A percentile compares a stretch with the other conserved stretches of the same genome.
Conservation (phyloP, 129 eudicot genomes). For the Helianthus tuberosus region DNA sequence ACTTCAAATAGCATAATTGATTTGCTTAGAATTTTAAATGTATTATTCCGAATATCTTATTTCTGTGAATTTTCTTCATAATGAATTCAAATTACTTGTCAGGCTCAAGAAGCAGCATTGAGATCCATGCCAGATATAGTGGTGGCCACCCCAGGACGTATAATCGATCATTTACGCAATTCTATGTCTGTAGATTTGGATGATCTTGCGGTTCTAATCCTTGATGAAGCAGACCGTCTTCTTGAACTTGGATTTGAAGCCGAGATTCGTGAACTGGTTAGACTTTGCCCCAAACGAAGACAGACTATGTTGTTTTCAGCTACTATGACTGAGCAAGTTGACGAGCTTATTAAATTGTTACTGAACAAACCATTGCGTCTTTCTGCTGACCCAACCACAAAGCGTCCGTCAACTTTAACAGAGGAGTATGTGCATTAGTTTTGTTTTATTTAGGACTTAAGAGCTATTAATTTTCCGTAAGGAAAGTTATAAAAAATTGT, state of each 20-base stretch:
- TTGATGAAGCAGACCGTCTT: slow-evolving; percentile 98
- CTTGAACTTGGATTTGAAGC: slow-evolving; percentile 95
- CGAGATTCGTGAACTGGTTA: slow-evolving; percentile 85
- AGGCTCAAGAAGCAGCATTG: slow-evolving; percentile 92
- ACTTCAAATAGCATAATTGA: neutral
- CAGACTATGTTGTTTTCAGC: slow-evolving; percentile 97
- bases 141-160: slow-evolving; percentile 99
- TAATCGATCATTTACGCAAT: slow-evolving; percentile 94
- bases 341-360: slow-evolving; percentile 76
- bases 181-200: slow-evolving; percentile 97
- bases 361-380: slow-evolving; percentile 82
- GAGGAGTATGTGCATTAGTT: slow-evolving; percentile 67
- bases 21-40: neutral
- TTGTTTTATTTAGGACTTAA: neutral
- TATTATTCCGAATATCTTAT: neutral
- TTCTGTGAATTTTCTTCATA: neutral
- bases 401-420: slow-evolving; percentile 72
- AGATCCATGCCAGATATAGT: slow-evolving; percentile 95
- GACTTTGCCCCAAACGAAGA: slow-evolving; percentile 80
- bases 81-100: slow-evolving; percentile 20
- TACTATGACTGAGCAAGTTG: slow-evolving; percentile 90
- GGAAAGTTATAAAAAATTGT: neutral
- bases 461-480: neutral
- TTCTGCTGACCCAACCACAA: slow-evolving; percentile 84
- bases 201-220: slow-evolving; percentile 89